Percentiles rank a stretch among this genome's conserved stretches.
These are phyloP conservation scores for Parietaria judaica DNA, from an alignment of 306 rosid genomes.

Conservation along the genomic window DNA sequence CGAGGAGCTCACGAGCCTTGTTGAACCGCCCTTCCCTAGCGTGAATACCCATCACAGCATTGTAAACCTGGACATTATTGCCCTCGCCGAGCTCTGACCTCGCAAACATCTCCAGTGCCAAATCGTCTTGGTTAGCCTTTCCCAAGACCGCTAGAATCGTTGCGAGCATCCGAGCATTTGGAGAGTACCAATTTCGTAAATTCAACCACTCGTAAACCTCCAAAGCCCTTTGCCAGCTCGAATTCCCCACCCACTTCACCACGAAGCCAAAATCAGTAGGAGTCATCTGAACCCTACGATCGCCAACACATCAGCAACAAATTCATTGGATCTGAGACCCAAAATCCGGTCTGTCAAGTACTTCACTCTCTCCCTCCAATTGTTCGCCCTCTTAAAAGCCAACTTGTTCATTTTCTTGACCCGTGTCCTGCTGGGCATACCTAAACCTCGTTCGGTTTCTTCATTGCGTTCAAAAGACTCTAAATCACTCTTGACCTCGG, in stretches of 20 bases:
- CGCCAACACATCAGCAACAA: slow-evolving; percentile 77
- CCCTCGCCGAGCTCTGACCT: slow-evolving; percentile 46
- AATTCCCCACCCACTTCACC: slow-evolving; percentile 77
- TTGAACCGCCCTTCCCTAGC: slow-evolving; percentile 61
- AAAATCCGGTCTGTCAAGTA: slow-evolving; percentile 64
- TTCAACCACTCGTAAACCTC: slow-evolving; percentile 92
- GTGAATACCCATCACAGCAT: slow-evolving; percentile 91
- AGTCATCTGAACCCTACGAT: slow-evolving; percentile 66
- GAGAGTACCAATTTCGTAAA: slow-evolving; percentile 76
- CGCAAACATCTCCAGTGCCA: slow-evolving; percentile 72
- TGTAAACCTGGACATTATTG: slow-evolving; percentile 72
- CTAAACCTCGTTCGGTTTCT: slow-evolving; percentile 36
- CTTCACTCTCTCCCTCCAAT: slow-evolving; percentile 87
- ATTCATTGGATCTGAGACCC: slow-evolving; percentile 55
- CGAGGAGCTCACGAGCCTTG: slow-evolving; percentile 55
- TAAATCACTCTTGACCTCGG: slow-evolving; percentile 2
- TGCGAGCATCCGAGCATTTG: slow-evolving; percentile 85
- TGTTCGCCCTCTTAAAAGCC: slow-evolving; percentile 66
- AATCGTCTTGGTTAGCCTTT: slow-evolving; percentile 69
- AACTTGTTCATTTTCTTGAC: slow-evolving; percentile 65
- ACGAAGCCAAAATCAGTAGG: slow-evolving; percentile 84
- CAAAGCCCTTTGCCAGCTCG: slow-evolving; percentile 72
- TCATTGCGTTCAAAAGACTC: slow-evolving; percentile 29
- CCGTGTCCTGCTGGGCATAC: slow-evolving; percentile 51
- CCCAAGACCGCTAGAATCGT: slow-evolving; percentile 80